phyloP scores from a whole-genome alignment of 495 filamentous ascomycete genomes.

The Aspergillus panamensis region DNA sequence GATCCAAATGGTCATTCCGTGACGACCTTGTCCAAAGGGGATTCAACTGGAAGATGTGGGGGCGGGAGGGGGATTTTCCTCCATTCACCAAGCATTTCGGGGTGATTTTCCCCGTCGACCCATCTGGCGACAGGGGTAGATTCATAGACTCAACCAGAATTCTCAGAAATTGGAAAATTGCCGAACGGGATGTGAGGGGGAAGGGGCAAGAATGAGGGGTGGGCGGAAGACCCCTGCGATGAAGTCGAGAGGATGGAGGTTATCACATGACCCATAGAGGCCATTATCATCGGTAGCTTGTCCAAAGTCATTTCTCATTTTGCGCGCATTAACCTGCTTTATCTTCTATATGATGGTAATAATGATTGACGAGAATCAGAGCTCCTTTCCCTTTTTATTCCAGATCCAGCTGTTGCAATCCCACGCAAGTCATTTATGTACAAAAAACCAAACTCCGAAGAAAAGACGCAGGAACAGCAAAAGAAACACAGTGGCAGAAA shows the following conservation, averaged over 20 bases:
- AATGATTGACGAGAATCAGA: too few relatives aligned
- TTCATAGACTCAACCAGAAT: neutral
- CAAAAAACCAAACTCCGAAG: neutral
- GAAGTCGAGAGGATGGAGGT: too few relatives aligned
- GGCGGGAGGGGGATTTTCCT: constrained; percentile 17
- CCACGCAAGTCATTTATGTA: neutral
- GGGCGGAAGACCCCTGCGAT: neutral
- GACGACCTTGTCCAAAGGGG: neutral
- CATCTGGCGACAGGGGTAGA: neutral
- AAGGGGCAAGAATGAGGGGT: neutral
- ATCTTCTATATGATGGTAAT: too few relatives aligned
- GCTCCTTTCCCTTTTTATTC: neutral
- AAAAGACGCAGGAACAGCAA: neutral
- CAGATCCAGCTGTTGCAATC: neutral
- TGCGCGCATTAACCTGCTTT: too few relatives aligned
- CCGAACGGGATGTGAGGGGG: constrained; percentile 3
- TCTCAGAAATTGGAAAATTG: constrained; percentile 8
- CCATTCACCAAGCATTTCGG: constrained; percentile 18
- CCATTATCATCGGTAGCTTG: too few relatives aligned
- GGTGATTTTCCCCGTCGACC: constrained; percentile 13
- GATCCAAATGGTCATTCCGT: neutral
- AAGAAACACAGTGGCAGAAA: neutral
- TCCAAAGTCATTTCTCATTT: too few relatives aligned
- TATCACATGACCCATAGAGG: too few relatives aligned
- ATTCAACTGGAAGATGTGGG: neutral